phyloP scores from a whole-genome alignment of 768 basidiomycete species.

The Mycena vitilis region DNA sequence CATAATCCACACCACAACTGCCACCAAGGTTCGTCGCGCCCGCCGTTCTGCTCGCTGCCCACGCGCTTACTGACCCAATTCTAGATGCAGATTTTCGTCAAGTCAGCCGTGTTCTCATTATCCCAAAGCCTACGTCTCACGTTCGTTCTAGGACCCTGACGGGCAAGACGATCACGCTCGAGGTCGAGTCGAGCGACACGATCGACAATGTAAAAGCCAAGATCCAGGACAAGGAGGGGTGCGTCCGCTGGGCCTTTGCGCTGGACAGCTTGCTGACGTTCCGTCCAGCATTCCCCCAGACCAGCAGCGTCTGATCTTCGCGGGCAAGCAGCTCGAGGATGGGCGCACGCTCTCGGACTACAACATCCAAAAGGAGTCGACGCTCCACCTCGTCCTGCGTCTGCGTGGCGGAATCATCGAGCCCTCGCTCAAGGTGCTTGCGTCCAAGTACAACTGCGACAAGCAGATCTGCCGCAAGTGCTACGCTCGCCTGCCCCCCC shows the following conservation, averaged over 20 bases:
- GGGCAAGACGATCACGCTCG: slow-evolving; percentile 97
- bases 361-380: slow-evolving; percentile 99
- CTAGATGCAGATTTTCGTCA: no score
- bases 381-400: slow-evolving; percentile 82
- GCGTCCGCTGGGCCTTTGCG: background rate
- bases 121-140: no score
- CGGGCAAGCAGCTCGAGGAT: slow-evolving; percentile 99
- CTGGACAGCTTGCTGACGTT: background rate
- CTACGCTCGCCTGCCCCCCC: slow-evolving; percentile 98
- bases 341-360: slow-evolving; percentile 96
- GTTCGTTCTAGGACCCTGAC: slow-evolving; percentile 85
- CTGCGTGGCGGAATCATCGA: slow-evolving; percentile 99
- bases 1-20: no score
- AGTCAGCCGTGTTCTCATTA: no score
- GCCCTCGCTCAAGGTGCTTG: slow-evolving; percentile 97
- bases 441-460: slow-evolving; percentile 98
- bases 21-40: no score
- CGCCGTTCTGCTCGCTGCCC: no score
- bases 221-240: slow-evolving; percentile 72
- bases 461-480: slow-evolving; percentile 99
- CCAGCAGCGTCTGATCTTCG: no score
- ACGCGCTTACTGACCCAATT: no score
- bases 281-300: slow-evolving; percentile 85
- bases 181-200: slow-evolving; percentile 97
- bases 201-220: slow-evolving; percentile 94